These are phyloP conservation scores for Mitragyna speciosa DNA, from an alignment of 257 asterid genomes.

Conservation along the genomic window DNA sequence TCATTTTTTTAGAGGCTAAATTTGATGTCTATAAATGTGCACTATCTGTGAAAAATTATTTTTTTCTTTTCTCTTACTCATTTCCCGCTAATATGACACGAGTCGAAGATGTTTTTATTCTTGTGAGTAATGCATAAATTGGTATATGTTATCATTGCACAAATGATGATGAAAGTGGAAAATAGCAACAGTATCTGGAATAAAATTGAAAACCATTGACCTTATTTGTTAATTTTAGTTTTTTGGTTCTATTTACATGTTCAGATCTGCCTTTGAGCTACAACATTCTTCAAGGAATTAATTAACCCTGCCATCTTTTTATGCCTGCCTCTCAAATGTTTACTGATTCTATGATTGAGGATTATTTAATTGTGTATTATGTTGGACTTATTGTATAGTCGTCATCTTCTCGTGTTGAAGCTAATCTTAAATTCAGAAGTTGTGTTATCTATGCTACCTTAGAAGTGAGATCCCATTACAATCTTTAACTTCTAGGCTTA, in stretches of 20 bases:
- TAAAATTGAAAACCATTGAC: neutral
- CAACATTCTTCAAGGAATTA: neutral
- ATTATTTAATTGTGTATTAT: neutral
- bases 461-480: neutral
- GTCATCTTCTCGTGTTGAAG: neutral
- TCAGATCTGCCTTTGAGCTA: neutral
- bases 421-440: neutral
- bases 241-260: neutral
- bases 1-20: neutral
- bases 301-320: too few relatives aligned
- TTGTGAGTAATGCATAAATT: neutral
- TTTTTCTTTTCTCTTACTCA: neutral
- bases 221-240: neutral
- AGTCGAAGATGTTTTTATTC: neutral
- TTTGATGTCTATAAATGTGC: neutral
- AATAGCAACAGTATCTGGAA: neutral
- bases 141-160: neutral
- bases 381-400: neutral
- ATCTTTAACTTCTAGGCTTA: neutral
- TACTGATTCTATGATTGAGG: neutral
- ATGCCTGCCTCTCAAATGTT: neutral
- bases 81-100: too few relatives aligned
- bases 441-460: neutral
- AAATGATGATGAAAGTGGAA: neutral
- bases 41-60: neutral